Percentiles rank a stretch among this genome's conserved stretches.
Evolutionary conservation across 805 yeast species (phyloP).

Genomic region (Ogataea pignaliae): DNA sequence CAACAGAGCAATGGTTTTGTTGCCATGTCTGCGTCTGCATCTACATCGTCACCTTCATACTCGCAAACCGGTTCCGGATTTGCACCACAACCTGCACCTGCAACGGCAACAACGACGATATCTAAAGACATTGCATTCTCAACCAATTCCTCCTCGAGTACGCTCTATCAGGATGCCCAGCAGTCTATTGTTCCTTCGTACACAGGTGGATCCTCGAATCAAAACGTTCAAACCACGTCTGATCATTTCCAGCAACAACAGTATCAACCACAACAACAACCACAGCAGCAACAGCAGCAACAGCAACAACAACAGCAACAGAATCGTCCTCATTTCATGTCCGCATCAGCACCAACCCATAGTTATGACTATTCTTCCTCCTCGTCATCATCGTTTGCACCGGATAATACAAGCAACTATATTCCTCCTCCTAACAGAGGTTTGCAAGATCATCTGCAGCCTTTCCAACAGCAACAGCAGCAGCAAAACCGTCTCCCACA

Average conservation of each 20-base stretch:
- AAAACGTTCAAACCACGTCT: not conserved
- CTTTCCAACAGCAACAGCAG: conserved; percentile 12
- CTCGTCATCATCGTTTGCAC: conserved; percentile 13
- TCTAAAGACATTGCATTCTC: conserved; percentile 44
- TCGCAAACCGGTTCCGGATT: conserved; percentile 16
- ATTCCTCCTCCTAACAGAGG: conserved; percentile 7
- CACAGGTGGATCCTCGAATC: not conserved
- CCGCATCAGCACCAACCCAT: conserved; percentile 28
- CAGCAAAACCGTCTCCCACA: conserved; percentile 9
- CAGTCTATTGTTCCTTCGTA: conserved; percentile 18
- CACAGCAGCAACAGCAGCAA: conserved; percentile 6
- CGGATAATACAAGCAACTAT: conserved; percentile 4
- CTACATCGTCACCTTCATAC: conserved; percentile 4
- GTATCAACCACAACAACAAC: conserved; percentile 5
- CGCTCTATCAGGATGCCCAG: conserved; percentile 31
- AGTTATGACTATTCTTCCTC: conserved; percentile 14
- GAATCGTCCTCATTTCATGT: conserved; percentile 18
- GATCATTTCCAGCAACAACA: conserved; percentile 11
- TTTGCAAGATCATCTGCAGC: conserved; percentile 4
- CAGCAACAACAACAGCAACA: conserved; percentile 14
- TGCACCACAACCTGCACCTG: conserved; percentile 37
- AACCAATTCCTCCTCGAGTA: conserved; percentile 31
- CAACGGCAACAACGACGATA: conserved; percentile 52
- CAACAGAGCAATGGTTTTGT: conserved; percentile 13
- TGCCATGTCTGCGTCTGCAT: conserved; percentile 10